These are phyloP conservation scores for Orobanche coerulescens DNA, from an alignment of 257 asterid genomes.

Conservation along the genomic window DNA sequence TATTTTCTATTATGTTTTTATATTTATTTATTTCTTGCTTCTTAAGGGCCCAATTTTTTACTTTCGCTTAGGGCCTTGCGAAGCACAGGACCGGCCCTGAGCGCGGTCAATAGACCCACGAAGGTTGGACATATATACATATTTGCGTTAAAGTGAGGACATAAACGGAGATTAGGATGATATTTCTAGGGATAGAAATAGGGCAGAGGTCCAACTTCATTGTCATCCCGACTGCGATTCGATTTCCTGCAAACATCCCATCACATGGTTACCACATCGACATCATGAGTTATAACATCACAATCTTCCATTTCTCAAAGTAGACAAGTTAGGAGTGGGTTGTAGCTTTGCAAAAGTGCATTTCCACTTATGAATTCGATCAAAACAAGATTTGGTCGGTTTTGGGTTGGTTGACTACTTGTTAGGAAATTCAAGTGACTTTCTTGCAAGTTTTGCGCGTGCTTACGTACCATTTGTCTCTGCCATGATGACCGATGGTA, in stretches of 20 bases:
- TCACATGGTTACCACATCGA: conserved; percentile 1
- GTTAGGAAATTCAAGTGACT: conserved; percentile 4
- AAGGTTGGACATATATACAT: too few species aligned
- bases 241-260: background rate
- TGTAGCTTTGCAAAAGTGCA: background rate
- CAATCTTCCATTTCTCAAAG: conserved; percentile 22
- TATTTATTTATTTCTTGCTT: too few species aligned
- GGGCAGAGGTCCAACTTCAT: too few species aligned
- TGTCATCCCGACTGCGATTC: background rate
- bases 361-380: conserved; percentile 13
- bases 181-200: too few species aligned
- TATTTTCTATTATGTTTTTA: too few species aligned
- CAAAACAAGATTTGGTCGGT: background rate
- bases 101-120: too few species aligned
- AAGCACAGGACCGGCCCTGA: too few species aligned
- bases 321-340: conserved; percentile 13
- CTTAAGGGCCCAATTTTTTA: too few species aligned
- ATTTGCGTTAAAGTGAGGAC: too few species aligned
- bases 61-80: too few species aligned
- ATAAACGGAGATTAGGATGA: too few species aligned
- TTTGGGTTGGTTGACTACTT: conserved; percentile 16
- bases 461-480: conserved; percentile 6
- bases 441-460: conserved; percentile 20
- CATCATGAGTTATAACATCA: conserved; percentile 20
- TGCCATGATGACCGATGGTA: conserved; percentile 12